Conservation (phyloP, 257 asterid genomes). For the Phtheirospermum japonicum region DNA sequence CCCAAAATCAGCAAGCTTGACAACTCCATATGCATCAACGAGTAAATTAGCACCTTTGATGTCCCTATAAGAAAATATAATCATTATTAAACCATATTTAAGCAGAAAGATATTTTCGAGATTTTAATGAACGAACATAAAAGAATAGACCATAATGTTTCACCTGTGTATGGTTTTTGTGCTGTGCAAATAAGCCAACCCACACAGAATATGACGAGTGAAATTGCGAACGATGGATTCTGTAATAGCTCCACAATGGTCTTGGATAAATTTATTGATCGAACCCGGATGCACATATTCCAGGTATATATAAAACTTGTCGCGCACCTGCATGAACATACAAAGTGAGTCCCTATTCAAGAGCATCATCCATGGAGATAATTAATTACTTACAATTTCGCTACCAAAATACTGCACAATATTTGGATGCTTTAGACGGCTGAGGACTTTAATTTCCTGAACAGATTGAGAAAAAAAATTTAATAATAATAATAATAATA, state of each 20-base stretch:
- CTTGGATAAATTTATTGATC: slow-evolving; percentile 66
- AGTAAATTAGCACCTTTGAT: slow-evolving; percentile 92
- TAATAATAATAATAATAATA: too few relatives aligned
- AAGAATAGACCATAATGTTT: neutral
- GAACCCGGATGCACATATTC: slow-evolving; percentile 98
- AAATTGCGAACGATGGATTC: slow-evolving; percentile 88
- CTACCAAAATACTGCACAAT: slow-evolving; percentile 90
- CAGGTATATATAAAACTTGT: slow-evolving; percentile 76
- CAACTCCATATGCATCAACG: slow-evolving; percentile 91
- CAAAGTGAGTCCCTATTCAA: slow-evolving; percentile 24
- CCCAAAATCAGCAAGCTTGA: slow-evolving; percentile 98
- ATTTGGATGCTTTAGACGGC: slow-evolving; percentile 81
- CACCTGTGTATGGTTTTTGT: slow-evolving; percentile 91
- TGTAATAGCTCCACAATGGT: slow-evolving; percentile 81
- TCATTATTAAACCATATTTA: too few relatives aligned
- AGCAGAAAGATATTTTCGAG: neutral
- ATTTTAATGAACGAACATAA: neutral
- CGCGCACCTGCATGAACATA: slow-evolving; percentile 54
- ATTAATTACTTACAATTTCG: slow-evolving; percentile 59
- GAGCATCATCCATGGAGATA: slow-evolving; percentile 13
- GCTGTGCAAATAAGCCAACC: slow-evolving; percentile 86
- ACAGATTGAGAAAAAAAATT: slow-evolving; percentile 23
- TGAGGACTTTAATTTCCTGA: slow-evolving; percentile 90
- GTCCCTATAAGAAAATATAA: slow-evolving; percentile 56
- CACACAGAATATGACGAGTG: slow-evolving; percentile 87